Conservation (phyloP, 495 filamentous ascomycete species). For the Apiosordaria backusii region DNA sequence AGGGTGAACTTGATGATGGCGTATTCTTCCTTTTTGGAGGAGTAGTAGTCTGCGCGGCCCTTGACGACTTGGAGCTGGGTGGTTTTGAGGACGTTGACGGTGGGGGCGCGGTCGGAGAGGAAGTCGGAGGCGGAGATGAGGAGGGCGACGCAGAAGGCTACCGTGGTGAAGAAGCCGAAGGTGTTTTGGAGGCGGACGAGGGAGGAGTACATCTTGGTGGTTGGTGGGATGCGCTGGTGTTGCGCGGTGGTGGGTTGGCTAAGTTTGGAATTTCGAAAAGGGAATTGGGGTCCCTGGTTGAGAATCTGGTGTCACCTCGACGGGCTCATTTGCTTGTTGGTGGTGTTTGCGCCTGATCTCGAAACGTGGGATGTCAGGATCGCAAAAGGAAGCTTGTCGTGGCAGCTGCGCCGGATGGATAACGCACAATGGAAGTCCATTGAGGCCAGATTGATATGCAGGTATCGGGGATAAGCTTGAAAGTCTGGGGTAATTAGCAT, state of each 20-base stretch:
- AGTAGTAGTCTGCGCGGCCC: slow-evolving; percentile 92
- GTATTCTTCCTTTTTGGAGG: slow-evolving; percentile 86
- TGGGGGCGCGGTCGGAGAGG: slow-evolving; percentile 64
- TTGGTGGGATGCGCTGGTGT: slow-evolving; percentile 5
- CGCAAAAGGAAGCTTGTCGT: neutral
- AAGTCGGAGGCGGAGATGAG: slow-evolving; percentile 76
- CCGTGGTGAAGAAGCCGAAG: slow-evolving; percentile 97
- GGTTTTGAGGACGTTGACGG: slow-evolving; percentile 59
- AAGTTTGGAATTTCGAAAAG: neutral
- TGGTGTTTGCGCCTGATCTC: slow-evolving; percentile 6
- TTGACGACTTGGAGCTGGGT: slow-evolving; percentile 81
- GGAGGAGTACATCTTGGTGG: slow-evolving; percentile 75
- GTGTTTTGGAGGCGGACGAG: slow-evolving; percentile 82
- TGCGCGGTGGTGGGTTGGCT: neutral
- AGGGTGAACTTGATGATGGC: slow-evolving; percentile 91
- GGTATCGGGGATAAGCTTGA: slow-evolving; percentile 13
- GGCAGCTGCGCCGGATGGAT: neutral
- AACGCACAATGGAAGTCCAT: slow-evolving; percentile 9
- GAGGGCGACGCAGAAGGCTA: slow-evolving; percentile 74
- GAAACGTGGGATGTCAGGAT: neutral
- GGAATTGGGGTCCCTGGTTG: neutral
- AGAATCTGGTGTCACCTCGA: neutral
- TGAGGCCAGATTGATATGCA: slow-evolving; percentile 38
- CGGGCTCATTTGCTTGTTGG: neutral
- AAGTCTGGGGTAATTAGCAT: neutral